phyloP scores from a whole-genome alignment of 192 early-diverging fungal species.

The Oehlia diaphana region DNA sequence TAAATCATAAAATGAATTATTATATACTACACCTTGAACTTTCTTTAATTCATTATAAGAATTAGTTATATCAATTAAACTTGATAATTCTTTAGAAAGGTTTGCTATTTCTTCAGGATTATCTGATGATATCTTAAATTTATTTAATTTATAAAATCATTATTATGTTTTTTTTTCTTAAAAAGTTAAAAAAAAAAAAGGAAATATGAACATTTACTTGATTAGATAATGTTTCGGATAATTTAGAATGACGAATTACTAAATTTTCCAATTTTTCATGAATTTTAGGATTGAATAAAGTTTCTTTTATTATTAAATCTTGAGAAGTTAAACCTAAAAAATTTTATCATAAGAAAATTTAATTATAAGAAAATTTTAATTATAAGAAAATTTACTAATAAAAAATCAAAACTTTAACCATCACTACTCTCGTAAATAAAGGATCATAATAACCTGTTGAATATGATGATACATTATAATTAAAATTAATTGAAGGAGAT shows the following conservation, averaged over 20 bases:
- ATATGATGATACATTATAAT: neutral
- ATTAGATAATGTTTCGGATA: conserved; percentile 8
- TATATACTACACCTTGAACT: neutral
- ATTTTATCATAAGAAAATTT: too few species aligned
- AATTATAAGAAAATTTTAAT: too few species aligned
- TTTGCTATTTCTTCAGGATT: conserved; percentile 14
- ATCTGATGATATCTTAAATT: neutral
- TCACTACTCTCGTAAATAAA: too few species aligned
- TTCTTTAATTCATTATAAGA: conserved; percentile 29
- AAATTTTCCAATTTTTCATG: conserved; percentile 17
- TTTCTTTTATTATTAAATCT: neutral
- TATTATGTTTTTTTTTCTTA: too few species aligned
- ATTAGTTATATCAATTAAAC: neutral
- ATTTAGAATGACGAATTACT: neutral
- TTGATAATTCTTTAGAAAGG: conserved; percentile 31
- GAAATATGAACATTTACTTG: neutral
- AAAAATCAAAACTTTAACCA: too few species aligned
- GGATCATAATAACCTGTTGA: neutral
- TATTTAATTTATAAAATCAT: too few species aligned
- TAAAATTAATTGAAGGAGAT: neutral
- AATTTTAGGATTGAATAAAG: conserved; percentile 18
- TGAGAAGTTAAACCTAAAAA: neutral
- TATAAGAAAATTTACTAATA: too few species aligned
- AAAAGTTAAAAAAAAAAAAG: too few species aligned
- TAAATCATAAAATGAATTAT: too few species aligned